Conservation (phyloP, 2,329 filamentous ascomycete species). For the Chaetomiaceae sp. region DNA sequence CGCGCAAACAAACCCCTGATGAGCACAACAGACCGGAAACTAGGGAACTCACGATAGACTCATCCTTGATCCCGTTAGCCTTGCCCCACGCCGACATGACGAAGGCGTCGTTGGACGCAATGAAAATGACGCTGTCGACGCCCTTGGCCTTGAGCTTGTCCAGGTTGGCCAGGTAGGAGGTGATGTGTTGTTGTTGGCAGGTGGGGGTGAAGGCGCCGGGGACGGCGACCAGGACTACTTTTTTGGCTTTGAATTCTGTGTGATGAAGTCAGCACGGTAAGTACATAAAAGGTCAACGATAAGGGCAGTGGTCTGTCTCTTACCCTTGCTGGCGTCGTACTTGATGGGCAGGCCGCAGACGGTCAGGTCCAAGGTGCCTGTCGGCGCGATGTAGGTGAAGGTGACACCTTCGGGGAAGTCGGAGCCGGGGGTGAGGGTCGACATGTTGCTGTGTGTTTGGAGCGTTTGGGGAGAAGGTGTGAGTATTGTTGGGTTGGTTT, state of each 20-base stretch:
- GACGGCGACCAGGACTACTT: constrained; percentile 52
- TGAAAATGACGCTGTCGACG: constrained; percentile 75
- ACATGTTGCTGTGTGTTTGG: constrained; percentile 35
- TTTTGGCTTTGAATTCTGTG: constrained; percentile 54
- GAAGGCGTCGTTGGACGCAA: constrained; percentile 79
- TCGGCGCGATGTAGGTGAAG: constrained; percentile 82
- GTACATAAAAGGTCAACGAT: too few relatives aligned
- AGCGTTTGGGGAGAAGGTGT: not conserved
- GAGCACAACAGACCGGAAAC: not conserved
- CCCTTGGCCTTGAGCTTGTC: constrained; percentile 71
- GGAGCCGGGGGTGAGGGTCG: constrained; percentile 73
- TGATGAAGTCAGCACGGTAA: not conserved
- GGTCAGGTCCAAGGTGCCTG: constrained; percentile 64
- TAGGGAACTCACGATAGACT: constrained; percentile 49
- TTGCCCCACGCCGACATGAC: constrained; percentile 91
- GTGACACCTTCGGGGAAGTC: constrained; percentile 73
- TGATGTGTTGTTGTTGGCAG: constrained; percentile 76
- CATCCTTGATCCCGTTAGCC: constrained; percentile 72
- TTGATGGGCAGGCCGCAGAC: constrained; percentile 73
- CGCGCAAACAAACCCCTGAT: not conserved
- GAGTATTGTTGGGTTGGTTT: not conserved
- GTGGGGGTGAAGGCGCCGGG: constrained; percentile 80
- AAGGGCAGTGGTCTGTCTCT: too few relatives aligned
- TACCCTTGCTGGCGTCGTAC: constrained; percentile 75
- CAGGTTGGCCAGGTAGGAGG: constrained; percentile 71